Evolutionary conservation across 306 rosid species (phyloP), one percentile per base, ranked within the genome.

Genomic region (Vigna trinervia): DNA sequence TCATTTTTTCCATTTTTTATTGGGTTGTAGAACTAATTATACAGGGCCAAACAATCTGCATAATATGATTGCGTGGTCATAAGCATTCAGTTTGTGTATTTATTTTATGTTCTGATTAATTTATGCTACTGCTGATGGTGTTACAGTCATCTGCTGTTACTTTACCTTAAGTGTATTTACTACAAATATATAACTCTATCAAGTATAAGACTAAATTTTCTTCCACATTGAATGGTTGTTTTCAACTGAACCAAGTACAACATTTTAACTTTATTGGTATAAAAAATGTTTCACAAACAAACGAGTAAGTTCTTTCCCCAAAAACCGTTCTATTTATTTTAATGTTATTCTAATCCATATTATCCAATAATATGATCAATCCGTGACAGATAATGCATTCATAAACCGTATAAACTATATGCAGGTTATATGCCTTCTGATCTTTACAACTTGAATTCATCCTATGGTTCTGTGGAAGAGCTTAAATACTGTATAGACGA

Each of bases 391-490:
- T 20, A 5, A 36, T 74, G 66, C 78, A 65, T 38, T 87, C 59
- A 73, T 75, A 56, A 83, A 38, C 51, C 57, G 11, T 81, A 63
- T 43, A 52, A 53, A 68, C 48, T 81, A 70, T 70, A 59, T 85
- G 81, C 88, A 90, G 96, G 96, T 82, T 88, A 90, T 82, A 90
- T 90, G 96, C 96, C 96, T 78, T 87, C 93, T 67, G 96, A 90
- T 81, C 90, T 90, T 32, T 90, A 90, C 92, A 88, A 88, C 84
- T 81, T 90, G 89, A 90, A 90, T 87, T 90, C 96, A 11, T 78
- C 89, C 52, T 89, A 90, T 81, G 96, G 93, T 80, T 69, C 96
- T 38, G 79, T 63, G 78, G 96, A 90, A 28, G 96, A 90, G 80
- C 93, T 88, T 82, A 85, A 87, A 80, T 32, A 78, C 77, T 90